Conservation (phyloP, 495 filamentous ascomycete species). For the Evernia prunastri region DNA sequence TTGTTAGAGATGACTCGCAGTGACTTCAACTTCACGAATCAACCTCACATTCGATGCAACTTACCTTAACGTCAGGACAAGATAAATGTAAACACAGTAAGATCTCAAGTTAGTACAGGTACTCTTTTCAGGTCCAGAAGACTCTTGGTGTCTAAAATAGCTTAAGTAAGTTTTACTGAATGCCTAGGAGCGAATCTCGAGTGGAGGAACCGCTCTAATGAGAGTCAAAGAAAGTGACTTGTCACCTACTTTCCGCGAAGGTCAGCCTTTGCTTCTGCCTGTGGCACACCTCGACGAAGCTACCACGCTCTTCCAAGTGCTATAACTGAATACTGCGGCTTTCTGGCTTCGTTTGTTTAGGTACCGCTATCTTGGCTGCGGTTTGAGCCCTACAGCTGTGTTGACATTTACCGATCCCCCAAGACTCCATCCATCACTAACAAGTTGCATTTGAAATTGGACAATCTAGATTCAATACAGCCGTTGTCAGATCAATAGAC, state of each 20-base stretch:
- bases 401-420: neutral
- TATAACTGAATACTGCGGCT: neutral
- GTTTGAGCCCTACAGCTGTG: neutral
- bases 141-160: neutral
- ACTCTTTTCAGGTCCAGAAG: neutral
- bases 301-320: neutral
- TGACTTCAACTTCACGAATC: too few species aligned
- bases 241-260: neutral
- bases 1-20: too few species aligned
- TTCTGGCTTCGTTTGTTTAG: neutral
- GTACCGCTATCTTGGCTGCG: neutral
- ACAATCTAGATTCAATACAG: too few species aligned
- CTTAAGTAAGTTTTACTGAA: neutral
- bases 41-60: too few species aligned
- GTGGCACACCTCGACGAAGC: neutral
- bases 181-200: neutral
- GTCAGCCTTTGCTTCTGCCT: neutral
- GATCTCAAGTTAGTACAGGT: neutral
- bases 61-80: neutral
- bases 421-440: neutral
- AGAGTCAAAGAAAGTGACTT: neutral
- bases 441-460: neutral
- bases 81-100: too few species aligned
- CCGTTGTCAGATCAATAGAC: neutral
- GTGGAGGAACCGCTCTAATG: neutral